Evolutionary conservation across 2,329 filamentous ascomycete species (phyloP), one percentile per base, ranked within the genome.

Genomic region (Macroventuria anomochaeta): DNA sequence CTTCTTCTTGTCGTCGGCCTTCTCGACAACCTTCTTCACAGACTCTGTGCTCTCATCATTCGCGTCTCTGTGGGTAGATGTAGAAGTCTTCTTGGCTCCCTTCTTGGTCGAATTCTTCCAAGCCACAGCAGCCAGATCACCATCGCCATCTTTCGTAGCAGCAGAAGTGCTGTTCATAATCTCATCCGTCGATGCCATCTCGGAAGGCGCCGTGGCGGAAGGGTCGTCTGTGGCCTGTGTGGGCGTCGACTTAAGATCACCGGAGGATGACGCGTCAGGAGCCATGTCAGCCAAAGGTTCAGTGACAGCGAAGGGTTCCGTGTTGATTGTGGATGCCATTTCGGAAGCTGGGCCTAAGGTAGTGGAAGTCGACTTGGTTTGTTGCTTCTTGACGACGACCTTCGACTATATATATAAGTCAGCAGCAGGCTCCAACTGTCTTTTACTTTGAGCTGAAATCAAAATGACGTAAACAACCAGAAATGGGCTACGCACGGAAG

Each of bases 371-470:
- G 29, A 6, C 26, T 48, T 47, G 28, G 15, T 39, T 3, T 21
- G 15, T 25, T 36, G 11, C 46, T 56, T 61, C 12, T 21, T 53
- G 15, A 50, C 13, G 12, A 46, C 10, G 10, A 42, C 39, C 25
- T 49, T 39, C 2, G 49, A 40, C 55, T 55, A 42, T 20, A 40
- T 26, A 23, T 39, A 32, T 20, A 8, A 7, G 40, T 56, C 21
- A 59, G 56, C 31, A 25, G 29, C 11, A 39, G 36, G 29, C 17
- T 38, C 17, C 20, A 32, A 26, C 3, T 1, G 11, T 25, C 7
- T 38, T 28, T 53, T 21, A 37, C 33, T 39, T 31, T 17, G 8
- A 17, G 18, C 28, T 3, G 15, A 41, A 11, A 1, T 29, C 23
- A 28, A 46, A 10, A 23, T 55, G 54, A 55, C 43, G 31, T 37